These are phyloP conservation scores for Fusarium sp. DNA, from an alignment of 2,329 filamentous ascomycete genomes.

Conservation along the genomic window DNA sequence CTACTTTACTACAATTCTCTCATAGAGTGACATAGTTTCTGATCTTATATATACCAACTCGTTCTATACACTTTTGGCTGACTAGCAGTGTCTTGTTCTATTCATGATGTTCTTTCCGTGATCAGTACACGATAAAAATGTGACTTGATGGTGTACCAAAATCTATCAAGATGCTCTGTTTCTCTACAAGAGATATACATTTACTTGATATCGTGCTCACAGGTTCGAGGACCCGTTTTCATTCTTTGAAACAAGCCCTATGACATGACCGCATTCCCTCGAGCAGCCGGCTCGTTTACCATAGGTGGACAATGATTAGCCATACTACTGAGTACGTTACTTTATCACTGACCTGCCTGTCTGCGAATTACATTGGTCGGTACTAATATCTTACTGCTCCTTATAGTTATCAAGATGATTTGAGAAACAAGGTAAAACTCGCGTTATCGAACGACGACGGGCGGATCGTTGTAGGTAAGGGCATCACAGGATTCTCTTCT, in stretches of 20 bases:
- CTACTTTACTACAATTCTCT: slow-evolving; percentile 1
- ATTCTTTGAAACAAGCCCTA: neutral
- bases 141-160: neutral
- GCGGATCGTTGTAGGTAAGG: neutral
- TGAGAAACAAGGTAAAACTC: neutral
- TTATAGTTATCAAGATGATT: too few species aligned
- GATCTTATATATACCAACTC: neutral
- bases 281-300: neutral
- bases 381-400: neutral
- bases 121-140: neutral
- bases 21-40: slow-evolving; percentile 2
- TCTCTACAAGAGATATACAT: neutral
- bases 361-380: neutral
- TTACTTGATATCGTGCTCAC: neutral
- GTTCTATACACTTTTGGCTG: neutral
- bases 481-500: neutral
- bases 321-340: neutral
- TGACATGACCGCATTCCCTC: neutral
- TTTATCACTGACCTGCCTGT: neutral
- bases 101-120: neutral
- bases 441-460: neutral
- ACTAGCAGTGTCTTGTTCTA: neutral
- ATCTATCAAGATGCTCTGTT: neutral
- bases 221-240: too few species aligned
- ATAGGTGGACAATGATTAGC: neutral